Evolutionary conservation across 768 basidiomycete species (phyloP), one percentile per base, ranked within the genome.

Genomic region (Roridomyces roridus): DNA sequence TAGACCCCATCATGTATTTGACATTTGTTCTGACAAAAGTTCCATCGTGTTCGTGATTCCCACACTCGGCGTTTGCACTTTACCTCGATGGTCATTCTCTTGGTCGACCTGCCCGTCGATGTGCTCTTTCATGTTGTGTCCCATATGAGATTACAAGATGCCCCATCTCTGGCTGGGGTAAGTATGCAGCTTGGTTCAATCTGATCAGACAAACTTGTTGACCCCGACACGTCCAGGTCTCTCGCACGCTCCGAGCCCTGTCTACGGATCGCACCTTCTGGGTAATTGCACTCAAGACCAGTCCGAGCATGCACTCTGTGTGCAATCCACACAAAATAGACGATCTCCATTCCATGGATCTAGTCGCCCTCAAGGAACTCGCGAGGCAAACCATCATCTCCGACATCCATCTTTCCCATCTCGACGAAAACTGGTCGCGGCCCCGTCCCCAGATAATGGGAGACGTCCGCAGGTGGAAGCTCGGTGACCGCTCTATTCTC

Each of bases 381-480:
- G 53, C 43, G 31, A 21, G 20, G 17, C 55, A 48, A 29, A 36
- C 11, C 24, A 21, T 56, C 2, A 42, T 43, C 15, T 34, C 37
- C 12, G 46, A 49, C 11, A 46, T 36, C 17, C 48, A 37, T 37
- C 23, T 39, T 37, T 15, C 28, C 15, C 41, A 34, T 26, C 50
- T 51, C 26, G 37, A 51, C n/a, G 23, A 31, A 2, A 60, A 60
- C 47, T 60, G 59, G 59, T 34, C 52, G 1, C 52, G 44, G 40
- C 42, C 59, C 17, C 28, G 21, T 29, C 59, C 59, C 10, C 43
- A 23, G 10, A 55, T 60, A 20, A 21, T 55, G 25, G 59, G 59
- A 21, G 36, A 45, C 10, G 48, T 60, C 7, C 53, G 53, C 14
- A 55, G 23, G 26, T 46, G 36, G 29, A 23, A 25, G 3, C 26